A percentile compares a stretch with the other conserved stretches of the same genome.
phyloP scores from a whole-genome alignment of 148 eudicot species.

The Persicaria tinctoria region DNA sequence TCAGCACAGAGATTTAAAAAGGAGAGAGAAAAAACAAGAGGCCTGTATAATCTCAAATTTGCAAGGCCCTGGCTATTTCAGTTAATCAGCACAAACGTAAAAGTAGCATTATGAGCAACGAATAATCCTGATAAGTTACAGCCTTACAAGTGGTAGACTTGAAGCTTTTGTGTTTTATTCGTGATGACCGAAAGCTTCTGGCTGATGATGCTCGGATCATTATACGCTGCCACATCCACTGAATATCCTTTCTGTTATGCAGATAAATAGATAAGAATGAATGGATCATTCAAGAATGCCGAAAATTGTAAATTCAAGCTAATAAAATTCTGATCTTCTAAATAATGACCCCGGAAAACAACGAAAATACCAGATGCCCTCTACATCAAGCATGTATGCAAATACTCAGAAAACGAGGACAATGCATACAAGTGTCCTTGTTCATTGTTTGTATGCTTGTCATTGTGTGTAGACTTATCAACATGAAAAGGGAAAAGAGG shows the following conservation, averaged over 20 bases:
- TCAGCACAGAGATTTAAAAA: background rate
- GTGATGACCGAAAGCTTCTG: slow-evolving; percentile 69
- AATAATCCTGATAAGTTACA: slow-evolving; percentile 17
- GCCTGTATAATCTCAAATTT: background rate
- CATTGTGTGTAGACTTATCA: no score
- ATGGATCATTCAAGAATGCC: background rate
- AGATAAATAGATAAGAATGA: background rate
- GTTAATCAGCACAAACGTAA: background rate
- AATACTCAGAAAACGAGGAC: slow-evolving; percentile 2
- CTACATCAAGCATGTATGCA: background rate
- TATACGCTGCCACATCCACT: slow-evolving; percentile 68
- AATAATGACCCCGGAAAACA: background rate
- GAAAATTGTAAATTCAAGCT: background rate
- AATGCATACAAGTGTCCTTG: no score
- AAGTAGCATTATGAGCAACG: slow-evolving; percentile 14
- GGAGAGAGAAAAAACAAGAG: background rate
- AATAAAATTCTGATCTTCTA: background rate
- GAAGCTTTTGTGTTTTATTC: slow-evolving; percentile 81
- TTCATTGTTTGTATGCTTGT: no score
- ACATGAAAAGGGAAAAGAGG: background rate
- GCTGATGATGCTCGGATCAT: slow-evolving; percentile 67
- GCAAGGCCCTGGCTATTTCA: background rate
- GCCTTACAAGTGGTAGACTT: slow-evolving; percentile 34
- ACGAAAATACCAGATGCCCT: background rate
- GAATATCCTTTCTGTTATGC: slow-evolving; percentile 86